Evolutionary conservation across 139 green algal genomes (phyloP), one percentile per base, ranked within the genome.

Genomic region (Mychonastes homosphaera): DNA sequence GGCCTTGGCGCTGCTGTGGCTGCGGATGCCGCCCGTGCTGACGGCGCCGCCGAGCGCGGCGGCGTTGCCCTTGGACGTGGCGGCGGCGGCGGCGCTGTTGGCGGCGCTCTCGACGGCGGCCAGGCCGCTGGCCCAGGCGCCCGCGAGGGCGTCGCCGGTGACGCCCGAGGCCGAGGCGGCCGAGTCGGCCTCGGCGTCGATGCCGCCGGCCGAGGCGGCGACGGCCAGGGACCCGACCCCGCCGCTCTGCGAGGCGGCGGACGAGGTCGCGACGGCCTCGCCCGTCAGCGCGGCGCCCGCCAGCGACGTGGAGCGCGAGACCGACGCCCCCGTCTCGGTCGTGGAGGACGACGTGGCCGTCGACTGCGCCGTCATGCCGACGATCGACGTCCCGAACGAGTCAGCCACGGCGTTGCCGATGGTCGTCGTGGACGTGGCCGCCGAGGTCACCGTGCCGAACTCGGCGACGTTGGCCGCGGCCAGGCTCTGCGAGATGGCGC

Each of bases 71-170:
- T n/a, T n/a, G n/a, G n/a, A n/a, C n/a, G 59, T 66, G 19, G 28
- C 35, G 3, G 59, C 36, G 4, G 35, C 12, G 12, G 59, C 23
- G 5, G 16, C 8, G 33, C 48, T 24, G 6, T 44, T 39, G 16
- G 59, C 48, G 13, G 52, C 59, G n/a, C 59, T 49, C 13, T 58
- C 48, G 7, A 66, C 29, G 19, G 27, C 9, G 2, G 48, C 59
- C 18, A 66, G 1, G 19, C 36, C 59, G 6, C 26, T 28, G 18
- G 59, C 35, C 7, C 28, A 3, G 4, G 59, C 47, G 27, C 18
- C 39, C 1, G 48, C 24, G 9, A n/a, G 19, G 8, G 53, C 59
- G n/a, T n/a, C n/a, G n/a, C n/a, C n/a, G n/a, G n/a, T n/a, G n/a
- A n/a, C n/a, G n/a, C n/a, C n/a, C n/a, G n/a, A n/a, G n/a, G n/a